phyloP scores from a whole-genome alignment of 768 basidiomycete species.

The Russula virescens region DNA sequence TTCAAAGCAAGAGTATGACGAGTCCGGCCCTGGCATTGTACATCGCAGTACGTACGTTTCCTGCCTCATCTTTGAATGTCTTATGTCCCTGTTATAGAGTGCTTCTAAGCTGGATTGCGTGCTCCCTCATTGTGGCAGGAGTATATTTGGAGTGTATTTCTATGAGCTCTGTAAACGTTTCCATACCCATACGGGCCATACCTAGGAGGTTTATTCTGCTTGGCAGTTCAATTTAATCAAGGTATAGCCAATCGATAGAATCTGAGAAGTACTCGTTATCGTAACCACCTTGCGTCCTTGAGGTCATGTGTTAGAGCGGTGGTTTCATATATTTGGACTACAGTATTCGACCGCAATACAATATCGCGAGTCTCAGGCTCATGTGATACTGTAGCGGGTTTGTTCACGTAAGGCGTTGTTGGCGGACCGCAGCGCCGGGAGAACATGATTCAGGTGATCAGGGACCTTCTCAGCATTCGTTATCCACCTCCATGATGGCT shows the following conservation, averaged over 20 bases:
- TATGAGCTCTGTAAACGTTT: slow-evolving; percentile 11
- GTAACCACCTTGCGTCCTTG: no score
- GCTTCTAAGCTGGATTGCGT: slow-evolving; percentile 13
- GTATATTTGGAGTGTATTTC: slow-evolving; percentile 14
- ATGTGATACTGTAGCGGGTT: no score
- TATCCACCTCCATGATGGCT: no score
- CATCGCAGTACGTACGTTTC: slow-evolving; percentile 56
- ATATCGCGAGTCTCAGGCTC: no score
- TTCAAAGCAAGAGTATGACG: slow-evolving; percentile 90
- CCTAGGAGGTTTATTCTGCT: slow-evolving; percentile 3
- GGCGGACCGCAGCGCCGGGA: no score
- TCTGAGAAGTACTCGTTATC: neutral
- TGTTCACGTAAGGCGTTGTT: no score
- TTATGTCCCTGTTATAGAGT: slow-evolving; percentile 14
- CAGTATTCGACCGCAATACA: no score
- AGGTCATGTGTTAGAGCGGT: no score
- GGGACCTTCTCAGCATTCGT: no score
- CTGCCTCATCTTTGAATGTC: neutral
- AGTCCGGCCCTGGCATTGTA: slow-evolving; percentile 71
- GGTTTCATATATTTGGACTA: no score
- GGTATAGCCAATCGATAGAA: neutral
- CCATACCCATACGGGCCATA: slow-evolving; percentile 18
- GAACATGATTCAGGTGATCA: no score
- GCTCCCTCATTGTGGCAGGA: slow-evolving; percentile 3
- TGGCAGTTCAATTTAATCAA: slow-evolving; percentile 1